Evolutionary conservation across 805 yeast genomes (phyloP), one percentile per base, ranked within the genome.

Genomic region (Zygosaccharomyces pseudorouxii): DNA sequence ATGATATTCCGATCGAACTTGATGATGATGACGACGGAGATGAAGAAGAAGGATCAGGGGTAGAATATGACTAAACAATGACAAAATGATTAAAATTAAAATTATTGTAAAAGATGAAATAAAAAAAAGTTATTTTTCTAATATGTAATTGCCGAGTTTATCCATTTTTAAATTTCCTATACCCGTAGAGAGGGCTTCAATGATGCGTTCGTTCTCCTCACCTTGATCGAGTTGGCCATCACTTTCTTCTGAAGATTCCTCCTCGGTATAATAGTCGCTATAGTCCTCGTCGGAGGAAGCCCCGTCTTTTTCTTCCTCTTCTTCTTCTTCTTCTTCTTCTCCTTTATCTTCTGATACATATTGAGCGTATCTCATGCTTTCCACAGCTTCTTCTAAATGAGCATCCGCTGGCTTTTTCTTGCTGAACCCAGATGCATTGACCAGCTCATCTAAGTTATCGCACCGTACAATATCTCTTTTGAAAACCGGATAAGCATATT

Each of bases 351-450:
- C 69, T 3, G 64, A 65, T 3, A 64, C 64, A 40, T 55, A 55
- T 44, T 64, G 69, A 20, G 71, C 66, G 4, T 71, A 71, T 68
- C 88, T 76, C 89, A 83, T 82, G 3, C 75, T 55, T 30, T 77
- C 75, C 44, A 89, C 81, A 1, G 96, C 96, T 35, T 73, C 75
- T 64, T 89, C 97, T 57, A 89, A 73, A 46, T 85, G 90, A 58
- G 77, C 75, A 48, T 76, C 78, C 39, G 70, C 66, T 16, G 75
- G 71, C 55, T 76, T 76, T 63, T 78, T 79, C 58, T 79, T 78
- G 52, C 75, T 74, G 49, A 63, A 89, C 0, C 99, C 99, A 0
- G 96, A 88, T 0, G 99, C 99, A 59, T 85, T 84, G 2, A 93
- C 95, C 54, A 83, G 80, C n/a, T 81, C 76, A 70, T 93, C 99